A percentile compares a stretch with the other conserved stretches of the same genome.
Evolutionary conservation across 805 yeast species (phyloP).

Genomic region (Candida palmyrensis): DNA sequence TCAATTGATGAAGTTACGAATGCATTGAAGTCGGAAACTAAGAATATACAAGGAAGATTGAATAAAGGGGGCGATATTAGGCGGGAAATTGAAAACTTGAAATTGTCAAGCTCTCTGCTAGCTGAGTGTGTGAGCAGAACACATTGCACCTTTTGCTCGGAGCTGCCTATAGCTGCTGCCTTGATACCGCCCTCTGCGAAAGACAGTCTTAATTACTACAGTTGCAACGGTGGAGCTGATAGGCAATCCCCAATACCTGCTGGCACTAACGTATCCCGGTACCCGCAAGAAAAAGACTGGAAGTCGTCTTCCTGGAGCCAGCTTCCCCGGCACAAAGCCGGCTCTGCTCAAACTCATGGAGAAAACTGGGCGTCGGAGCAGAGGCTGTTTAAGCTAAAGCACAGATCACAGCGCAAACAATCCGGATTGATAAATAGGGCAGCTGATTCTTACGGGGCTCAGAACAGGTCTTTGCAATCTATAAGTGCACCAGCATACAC

Average conservation of each 20-base stretch:
- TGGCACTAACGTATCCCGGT: background rate
- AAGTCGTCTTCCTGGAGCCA: background rate
- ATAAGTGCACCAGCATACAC: no score
- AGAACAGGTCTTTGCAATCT: no score
- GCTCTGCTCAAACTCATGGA: no score
- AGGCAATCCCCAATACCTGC: background rate
- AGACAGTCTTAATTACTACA: no score
- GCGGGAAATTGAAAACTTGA: constrained; percentile 9
- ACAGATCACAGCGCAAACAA: background rate
- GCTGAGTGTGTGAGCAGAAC: background rate
- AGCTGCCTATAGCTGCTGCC: background rate
- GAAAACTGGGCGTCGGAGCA: background rate
- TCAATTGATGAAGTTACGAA: background rate
- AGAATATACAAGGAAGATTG: constrained; percentile 11
- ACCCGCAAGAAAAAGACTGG: no score
- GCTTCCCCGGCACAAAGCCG: no score
- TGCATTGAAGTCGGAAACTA: constrained; percentile 7
- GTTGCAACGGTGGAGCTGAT: background rate
- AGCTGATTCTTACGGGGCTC: no score
- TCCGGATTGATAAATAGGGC: background rate
- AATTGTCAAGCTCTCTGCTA: background rate
- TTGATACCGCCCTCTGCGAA: background rate
- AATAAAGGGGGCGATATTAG: constrained; percentile 14
- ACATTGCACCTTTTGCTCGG: background rate
- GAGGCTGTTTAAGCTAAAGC: background rate